Evolutionary conservation across 345 rosid genomes (phyloP), one percentile per base, ranked within the genome.

Genomic region (Erucastrum elatum): DNA sequence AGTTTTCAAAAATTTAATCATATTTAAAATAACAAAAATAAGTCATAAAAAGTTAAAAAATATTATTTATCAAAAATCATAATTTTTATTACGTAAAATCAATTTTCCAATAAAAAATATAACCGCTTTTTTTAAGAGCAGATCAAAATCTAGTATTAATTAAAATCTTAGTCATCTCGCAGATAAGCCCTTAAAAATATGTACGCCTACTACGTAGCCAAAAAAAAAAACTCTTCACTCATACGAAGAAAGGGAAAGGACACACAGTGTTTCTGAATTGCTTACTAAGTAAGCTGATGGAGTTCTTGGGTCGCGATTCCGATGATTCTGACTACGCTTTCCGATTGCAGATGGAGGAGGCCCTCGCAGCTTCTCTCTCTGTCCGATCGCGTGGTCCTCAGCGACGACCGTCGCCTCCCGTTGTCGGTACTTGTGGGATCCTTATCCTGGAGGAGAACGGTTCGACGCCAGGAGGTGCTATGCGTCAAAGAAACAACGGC

Each of bases 291-390:
- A 39, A 62, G 21, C 27, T 30, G 21, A 65, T 78, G 63, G 82
- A 51, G 1, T 87, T 87, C 72, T 76, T 51, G 69, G 8, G 84
- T 75, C 39, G 68, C 10, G 68, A 68, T 21, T 72, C 89, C 3
- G 91, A 21, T 21, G 21, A 89, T 65, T 73, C 71, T 13, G 88
- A 87, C 4, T 81, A 77, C 3, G 96, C 93, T 11, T 87, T 74
- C 84, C 53, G 76, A 1, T 85, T 89, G 77, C 93, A 87, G 81
- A 74, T 87, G 85, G 66, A 84, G 68, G 91, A 90, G 58, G 85
- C 88, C 2, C 66, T 85, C 0, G 53, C 70, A 62, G 87, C 90
- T 27, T 87, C 91, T 5, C 84, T 86, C 60, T 31, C 82, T 21
- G 37, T 37, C 30, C 72, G 2, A 58, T 60, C 27, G 26, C 49